Percentiles rank a stretch among this genome's conserved stretches.
Evolutionary conservation across 2,329 filamentous ascomycete genomes (phyloP).

Genomic region (Macrophomina pseudophaseolina): DNA sequence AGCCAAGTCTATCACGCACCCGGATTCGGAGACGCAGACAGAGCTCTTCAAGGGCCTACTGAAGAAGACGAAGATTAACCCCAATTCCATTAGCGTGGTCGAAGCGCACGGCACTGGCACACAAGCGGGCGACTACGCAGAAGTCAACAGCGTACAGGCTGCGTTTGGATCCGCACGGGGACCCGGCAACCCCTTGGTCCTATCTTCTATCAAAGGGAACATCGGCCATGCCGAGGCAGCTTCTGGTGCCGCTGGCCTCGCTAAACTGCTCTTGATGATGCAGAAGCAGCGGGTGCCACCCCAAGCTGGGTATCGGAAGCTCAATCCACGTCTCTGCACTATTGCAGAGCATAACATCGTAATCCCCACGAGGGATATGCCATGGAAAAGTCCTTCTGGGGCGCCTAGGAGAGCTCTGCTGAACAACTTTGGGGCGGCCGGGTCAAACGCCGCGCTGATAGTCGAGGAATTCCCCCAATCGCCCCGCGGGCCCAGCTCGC

Average conservation of each 20-base stretch:
- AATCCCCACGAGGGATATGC: constrained; percentile 20
- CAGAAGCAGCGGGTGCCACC: constrained; percentile 29
- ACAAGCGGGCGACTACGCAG: constrained; percentile 52
- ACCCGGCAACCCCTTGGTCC: neutral
- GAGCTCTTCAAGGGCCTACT: constrained; percentile 22
- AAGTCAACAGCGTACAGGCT: constrained; percentile 31
- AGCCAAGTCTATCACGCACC: constrained; percentile 25
- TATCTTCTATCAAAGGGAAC: constrained; percentile 35
- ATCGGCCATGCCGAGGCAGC: constrained; percentile 41
- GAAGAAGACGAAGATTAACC: constrained; percentile 1
- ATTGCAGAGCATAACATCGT: constrained; percentile 28
- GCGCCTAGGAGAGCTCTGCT: constrained; percentile 28
- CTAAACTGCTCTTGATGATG: constrained; percentile 38
- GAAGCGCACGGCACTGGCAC: constrained; percentile 62
- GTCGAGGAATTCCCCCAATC: neutral
- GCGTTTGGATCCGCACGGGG: neutral
- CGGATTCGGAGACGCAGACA: constrained; percentile 26
- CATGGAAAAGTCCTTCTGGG: constrained; percentile 27
- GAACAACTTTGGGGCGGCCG: constrained; percentile 36
- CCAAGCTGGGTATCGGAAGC: constrained; percentile 30
- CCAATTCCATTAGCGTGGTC: constrained; percentile 28
- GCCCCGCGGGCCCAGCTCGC: too few species aligned
- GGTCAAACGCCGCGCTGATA: constrained; percentile 32
- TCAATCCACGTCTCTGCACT: constrained; percentile 32
- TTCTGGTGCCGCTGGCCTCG: constrained; percentile 33